Conservation (phyloP, 768 basidiomycete species). For the Amanita fuliginea region DNA sequence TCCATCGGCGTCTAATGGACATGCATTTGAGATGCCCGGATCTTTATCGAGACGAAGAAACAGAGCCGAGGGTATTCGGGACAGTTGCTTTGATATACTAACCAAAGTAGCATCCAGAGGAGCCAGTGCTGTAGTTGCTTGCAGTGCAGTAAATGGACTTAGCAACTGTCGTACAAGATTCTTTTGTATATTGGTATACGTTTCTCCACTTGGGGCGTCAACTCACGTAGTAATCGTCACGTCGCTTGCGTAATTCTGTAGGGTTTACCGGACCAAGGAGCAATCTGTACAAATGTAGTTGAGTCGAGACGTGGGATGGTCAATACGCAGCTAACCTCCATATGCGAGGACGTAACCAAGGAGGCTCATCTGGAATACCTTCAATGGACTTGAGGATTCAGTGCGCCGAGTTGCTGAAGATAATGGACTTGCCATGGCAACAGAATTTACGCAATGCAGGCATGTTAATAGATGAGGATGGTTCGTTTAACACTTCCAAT, state of each 20-base stretch:
- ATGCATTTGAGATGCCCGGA: slow-evolving; percentile 30
- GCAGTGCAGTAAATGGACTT: slow-evolving; percentile 35
- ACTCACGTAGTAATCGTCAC: slow-evolving; percentile 66
- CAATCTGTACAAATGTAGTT: slow-evolving; percentile 29
- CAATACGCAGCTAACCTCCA: slow-evolving; percentile 50
- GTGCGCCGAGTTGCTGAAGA: background rate
- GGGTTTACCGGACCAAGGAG: slow-evolving; percentile 52
- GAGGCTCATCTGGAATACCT: slow-evolving; percentile 69
- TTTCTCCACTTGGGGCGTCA: background rate
- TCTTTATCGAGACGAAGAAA: slow-evolving; percentile 41
- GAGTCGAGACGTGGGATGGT: background rate
- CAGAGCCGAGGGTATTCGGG: slow-evolving; percentile 38
- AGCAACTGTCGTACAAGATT: slow-evolving; percentile 60
- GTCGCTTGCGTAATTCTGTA: slow-evolving; percentile 44
- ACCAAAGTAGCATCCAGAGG: slow-evolving; percentile 37
- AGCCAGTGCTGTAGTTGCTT: slow-evolving; percentile 28
- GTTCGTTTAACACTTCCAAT: slow-evolving; percentile 45
- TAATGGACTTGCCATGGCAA: slow-evolving; percentile 37
- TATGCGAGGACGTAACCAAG: slow-evolving; percentile 64
- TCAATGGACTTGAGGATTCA: slow-evolving; percentile 7
- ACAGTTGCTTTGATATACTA: slow-evolving; percentile 43
- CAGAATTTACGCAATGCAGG: slow-evolving; percentile 44
- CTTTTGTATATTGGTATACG: slow-evolving; percentile 23
- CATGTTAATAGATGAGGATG: slow-evolving; percentile 44
- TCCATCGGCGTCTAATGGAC: slow-evolving; percentile 40